Evolutionary conservation across 2,329 filamentous ascomycete species (phyloP).

Genomic region (Bipolaris sorokiniana): DNA sequence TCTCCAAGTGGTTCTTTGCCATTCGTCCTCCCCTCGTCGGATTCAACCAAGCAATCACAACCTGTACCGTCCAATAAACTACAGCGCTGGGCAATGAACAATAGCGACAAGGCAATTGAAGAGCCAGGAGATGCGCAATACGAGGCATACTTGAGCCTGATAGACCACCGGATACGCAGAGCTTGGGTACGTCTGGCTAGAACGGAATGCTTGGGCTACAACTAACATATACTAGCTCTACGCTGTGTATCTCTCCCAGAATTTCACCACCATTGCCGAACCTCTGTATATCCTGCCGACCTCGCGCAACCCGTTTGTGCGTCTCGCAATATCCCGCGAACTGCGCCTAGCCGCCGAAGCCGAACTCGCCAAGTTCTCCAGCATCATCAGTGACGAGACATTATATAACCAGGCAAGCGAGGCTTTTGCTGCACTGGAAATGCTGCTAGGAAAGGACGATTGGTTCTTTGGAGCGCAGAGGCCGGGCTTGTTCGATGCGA

Average conservation of each 20-base stretch:
- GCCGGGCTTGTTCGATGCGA: slow-evolving; percentile 83
- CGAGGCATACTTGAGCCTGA: slow-evolving; percentile 78
- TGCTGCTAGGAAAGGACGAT: slow-evolving; percentile 61
- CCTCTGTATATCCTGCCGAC: slow-evolving; percentile 73
- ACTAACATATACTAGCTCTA: slow-evolving; percentile 63
- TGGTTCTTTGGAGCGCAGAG: slow-evolving; percentile 66
- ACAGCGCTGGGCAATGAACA: slow-evolving; percentile 68
- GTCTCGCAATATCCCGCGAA: slow-evolving; percentile 66
- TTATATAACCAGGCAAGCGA: slow-evolving; percentile 66
- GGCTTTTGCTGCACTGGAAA: slow-evolving; percentile 67
- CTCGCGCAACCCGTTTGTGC: slow-evolving; percentile 67
- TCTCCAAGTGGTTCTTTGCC: slow-evolving; percentile 88
- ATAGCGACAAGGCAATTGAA: slow-evolving; percentile 34
- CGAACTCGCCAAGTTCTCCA: slow-evolving; percentile 71
- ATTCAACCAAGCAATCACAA: slow-evolving; percentile 46
- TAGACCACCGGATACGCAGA: slow-evolving; percentile 78
- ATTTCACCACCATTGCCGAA: slow-evolving; percentile 69
- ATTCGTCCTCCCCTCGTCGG: slow-evolving; percentile 71
- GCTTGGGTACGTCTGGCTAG: slow-evolving; percentile 70
- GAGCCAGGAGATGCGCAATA: slow-evolving; percentile 63
- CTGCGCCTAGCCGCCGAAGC: slow-evolving; percentile 74
- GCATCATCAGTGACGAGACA: slow-evolving; percentile 62
- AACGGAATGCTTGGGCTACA: neutral
- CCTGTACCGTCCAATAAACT: slow-evolving; percentile 68
- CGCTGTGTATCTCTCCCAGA: slow-evolving; percentile 78